Evolutionary conservation across 345 rosid species (phyloP).

Genomic region (Stellera chamaejasme): DNA sequence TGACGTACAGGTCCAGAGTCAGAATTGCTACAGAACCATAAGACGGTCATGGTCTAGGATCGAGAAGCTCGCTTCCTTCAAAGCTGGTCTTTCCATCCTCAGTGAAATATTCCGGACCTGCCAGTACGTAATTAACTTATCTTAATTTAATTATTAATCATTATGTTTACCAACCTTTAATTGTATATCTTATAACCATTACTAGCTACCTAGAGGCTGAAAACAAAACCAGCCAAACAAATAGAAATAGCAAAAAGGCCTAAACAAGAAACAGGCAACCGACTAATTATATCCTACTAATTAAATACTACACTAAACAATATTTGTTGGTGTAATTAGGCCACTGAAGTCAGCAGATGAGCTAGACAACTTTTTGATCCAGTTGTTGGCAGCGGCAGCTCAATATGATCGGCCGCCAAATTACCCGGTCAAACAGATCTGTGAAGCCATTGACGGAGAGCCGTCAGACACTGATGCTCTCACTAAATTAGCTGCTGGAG

Average conservation of each 20-base stretch:
- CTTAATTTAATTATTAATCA: too few relatives aligned
- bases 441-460: slow-evolving; percentile 33
- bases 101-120: slow-evolving; percentile 61
- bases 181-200: too few relatives aligned
- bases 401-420: slow-evolving; percentile 35
- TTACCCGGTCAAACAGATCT: slow-evolving; percentile 26
- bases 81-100: slow-evolving; percentile 39
- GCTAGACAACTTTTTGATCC: slow-evolving; percentile 32
- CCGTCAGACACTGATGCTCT: slow-evolving; percentile 14
- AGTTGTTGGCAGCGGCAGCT: slow-evolving; percentile 25
- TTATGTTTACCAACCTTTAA: too few relatives aligned
- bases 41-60: slow-evolving; percentile 48
- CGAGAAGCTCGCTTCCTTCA: slow-evolving; percentile 36
- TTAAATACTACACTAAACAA: too few relatives aligned
- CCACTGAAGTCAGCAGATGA: too few relatives aligned
- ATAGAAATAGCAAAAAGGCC: too few relatives aligned
- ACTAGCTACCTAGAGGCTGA: too few relatives aligned
- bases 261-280: too few relatives aligned
- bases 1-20: slow-evolving; percentile 30
- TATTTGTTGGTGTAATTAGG: too few relatives aligned
- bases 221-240: too few relatives aligned
- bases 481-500: too few relatives aligned
- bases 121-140: slow-evolving; percentile 26
- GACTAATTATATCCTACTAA: too few relatives aligned
- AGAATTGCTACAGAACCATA: slow-evolving; percentile 46